A percentile compares a stretch with the other conserved stretches of the same genome.
Conservation (phyloP, 2,329 filamentous ascomycete genomes). For the Chaetomiaceae sp. region DNA sequence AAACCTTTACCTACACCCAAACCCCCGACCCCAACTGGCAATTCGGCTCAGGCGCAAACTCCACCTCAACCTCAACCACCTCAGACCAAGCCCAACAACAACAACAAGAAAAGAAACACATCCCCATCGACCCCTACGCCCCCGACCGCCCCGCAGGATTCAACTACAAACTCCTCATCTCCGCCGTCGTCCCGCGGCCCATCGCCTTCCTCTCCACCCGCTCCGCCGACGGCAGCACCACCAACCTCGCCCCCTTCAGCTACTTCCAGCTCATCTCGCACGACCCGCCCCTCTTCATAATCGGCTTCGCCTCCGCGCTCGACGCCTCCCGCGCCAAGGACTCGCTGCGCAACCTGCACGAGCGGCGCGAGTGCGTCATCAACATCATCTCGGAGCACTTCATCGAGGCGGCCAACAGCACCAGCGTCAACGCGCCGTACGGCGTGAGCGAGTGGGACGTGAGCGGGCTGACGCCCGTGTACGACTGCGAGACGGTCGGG, state of each 20-base stretch:
- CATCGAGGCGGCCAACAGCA: conserved; percentile 82
- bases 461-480: conserved; percentile 67
- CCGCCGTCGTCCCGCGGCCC: conserved; percentile 74
- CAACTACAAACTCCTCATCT: conserved; percentile 94
- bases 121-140: conserved; percentile 77
- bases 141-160: conserved; percentile 60
- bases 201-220: conserved; percentile 61
- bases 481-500: conserved; percentile 60
- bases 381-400: conserved; percentile 85
- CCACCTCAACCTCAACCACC: conserved; percentile 21
- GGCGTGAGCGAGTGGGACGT: conserved; percentile 76
- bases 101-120: conserved; percentile 48
- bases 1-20: conserved; percentile 54
- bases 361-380: conserved; percentile 71
- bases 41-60: conserved; percentile 62
- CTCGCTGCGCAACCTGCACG: conserved; percentile 67
- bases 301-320: conserved; percentile 46
- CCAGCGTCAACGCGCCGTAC: conserved; percentile 71
- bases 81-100: no score
- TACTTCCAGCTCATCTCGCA: conserved; percentile 82
- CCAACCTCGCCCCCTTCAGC: conserved; percentile 82
- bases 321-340: conserved; percentile 63
- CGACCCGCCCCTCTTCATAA: conserved; percentile 78
- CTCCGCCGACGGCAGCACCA: conserved; percentile 54
- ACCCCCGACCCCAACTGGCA: conserved; percentile 63